Evolutionary conservation across 139 green algal species (phyloP).

Genomic region (Volvox africanus): DNA sequence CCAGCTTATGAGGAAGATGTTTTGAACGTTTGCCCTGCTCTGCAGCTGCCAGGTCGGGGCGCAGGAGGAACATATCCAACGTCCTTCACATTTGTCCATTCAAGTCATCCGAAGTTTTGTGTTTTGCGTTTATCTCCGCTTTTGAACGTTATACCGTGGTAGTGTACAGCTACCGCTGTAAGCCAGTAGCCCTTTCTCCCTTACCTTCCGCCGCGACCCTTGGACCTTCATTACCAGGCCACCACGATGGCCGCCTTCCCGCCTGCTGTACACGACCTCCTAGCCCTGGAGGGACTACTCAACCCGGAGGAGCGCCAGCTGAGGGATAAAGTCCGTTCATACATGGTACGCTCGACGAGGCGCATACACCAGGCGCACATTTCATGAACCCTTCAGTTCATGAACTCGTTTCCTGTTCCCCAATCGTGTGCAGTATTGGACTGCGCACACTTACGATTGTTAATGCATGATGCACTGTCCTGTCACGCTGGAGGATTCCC

Average conservation of each 20-base stretch:
- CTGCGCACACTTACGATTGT: too few species aligned
- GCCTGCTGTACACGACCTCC: slow-evolving; percentile 72
- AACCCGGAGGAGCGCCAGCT: slow-evolving; percentile 75
- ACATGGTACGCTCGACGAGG: slow-evolving; percentile 69
- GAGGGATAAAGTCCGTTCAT: slow-evolving; percentile 71
- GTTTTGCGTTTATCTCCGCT: background rate
- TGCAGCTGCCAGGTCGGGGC: too few species aligned
- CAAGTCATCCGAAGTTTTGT: background rate
- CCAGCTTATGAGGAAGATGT: too few species aligned
- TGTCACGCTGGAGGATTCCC: too few species aligned
- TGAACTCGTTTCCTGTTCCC: too few species aligned
- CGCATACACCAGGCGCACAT: too few species aligned
- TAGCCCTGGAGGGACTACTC: slow-evolving; percentile 83
- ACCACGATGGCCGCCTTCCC: slow-evolving; percentile 82
- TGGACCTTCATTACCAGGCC: slow-evolving; percentile 51
- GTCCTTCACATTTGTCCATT: background rate
- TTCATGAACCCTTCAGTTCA: too few species aligned
- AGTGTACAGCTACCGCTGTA: too few species aligned
- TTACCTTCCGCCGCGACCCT: background rate
- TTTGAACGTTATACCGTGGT: background rate
- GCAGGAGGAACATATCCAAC: too few species aligned
- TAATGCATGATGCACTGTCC: too few species aligned
- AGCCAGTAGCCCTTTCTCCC: background rate
- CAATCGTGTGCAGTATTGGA: too few species aligned
- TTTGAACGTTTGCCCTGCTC: too few species aligned